Conservation (phyloP, 2,329 filamentous ascomycete genomes). For the Epichloe typhina region DNA sequence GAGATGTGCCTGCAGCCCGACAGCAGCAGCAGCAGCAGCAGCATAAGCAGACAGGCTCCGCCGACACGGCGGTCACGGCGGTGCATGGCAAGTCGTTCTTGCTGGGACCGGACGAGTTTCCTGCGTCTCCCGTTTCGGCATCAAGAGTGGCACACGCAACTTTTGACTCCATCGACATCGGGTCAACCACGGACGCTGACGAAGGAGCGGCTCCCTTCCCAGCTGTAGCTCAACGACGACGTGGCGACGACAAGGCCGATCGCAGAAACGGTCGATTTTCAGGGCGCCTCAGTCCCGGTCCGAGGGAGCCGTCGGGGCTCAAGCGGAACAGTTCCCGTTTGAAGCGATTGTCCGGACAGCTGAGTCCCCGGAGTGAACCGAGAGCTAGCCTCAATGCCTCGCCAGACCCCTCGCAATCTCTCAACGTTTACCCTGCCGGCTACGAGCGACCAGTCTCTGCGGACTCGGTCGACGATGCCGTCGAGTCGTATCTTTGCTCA, state of each 20-base stretch:
- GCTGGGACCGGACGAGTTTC: slow-evolving; percentile 12
- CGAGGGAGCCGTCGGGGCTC: slow-evolving; percentile 27
- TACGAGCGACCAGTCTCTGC: slow-evolving; percentile 66
- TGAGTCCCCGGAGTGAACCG: slow-evolving; percentile 29
- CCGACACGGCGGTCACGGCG: slow-evolving; percentile 5
- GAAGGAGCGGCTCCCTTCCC: slow-evolving; percentile 62
- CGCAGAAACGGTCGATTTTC: slow-evolving; percentile 31
- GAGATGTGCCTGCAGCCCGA: background rate
- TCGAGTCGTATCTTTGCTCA: slow-evolving; percentile 72
- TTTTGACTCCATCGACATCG: slow-evolving; percentile 14
- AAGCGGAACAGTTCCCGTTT: slow-evolving; percentile 46
- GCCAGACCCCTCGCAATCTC: slow-evolving; percentile 14
- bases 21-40: background rate
- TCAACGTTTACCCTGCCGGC: slow-evolving; percentile 26
- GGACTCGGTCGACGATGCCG: slow-evolving; percentile 80
- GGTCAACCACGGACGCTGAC: slow-evolving; percentile 29
- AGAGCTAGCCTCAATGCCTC: slow-evolving; percentile 13
- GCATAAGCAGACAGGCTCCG: slow-evolving; percentile 2
- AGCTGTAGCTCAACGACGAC: slow-evolving; percentile 48
- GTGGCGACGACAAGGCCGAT: slow-evolving; percentile 37
- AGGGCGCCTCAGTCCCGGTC: slow-evolving; percentile 35
- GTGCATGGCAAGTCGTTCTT: slow-evolving; percentile 10
- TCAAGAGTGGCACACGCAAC: slow-evolving; percentile 9
- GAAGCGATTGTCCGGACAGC: slow-evolving; percentile 41
- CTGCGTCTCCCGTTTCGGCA: slow-evolving; percentile 9